Evolutionary conservation across 2,329 filamentous ascomycete genomes (phyloP).

Genomic region (Colletotrichum cordylinicola): DNA sequence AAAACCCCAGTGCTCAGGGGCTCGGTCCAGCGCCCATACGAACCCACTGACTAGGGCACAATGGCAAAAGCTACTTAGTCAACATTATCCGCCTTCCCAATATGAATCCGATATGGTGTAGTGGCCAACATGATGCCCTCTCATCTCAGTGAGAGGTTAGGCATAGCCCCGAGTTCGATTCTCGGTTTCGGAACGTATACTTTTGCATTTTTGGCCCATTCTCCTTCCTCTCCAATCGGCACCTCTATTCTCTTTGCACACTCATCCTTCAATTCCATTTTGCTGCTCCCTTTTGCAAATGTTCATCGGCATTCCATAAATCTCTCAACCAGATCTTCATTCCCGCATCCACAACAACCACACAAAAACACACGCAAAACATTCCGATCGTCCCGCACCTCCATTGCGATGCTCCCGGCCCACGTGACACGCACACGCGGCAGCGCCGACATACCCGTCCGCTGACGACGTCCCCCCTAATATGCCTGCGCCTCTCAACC

Average conservation of each 20-base stretch:
- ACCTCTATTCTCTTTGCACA: too few species aligned
- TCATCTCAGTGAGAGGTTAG: neutral
- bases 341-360: neutral
- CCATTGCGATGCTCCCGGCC: neutral
- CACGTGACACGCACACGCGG: neutral
- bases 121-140: slow-evolving; percentile 10
- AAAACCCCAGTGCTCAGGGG: neutral
- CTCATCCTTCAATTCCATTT: neutral
- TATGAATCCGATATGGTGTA: slow-evolving; percentile 7
- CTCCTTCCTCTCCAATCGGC: too few species aligned
- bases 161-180: slow-evolving; percentile 11
- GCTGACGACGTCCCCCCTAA: neutral
- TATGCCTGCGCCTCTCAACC: neutral
- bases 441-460: neutral
- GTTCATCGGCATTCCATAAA: neutral
- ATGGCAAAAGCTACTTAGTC: neutral
- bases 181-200: neutral
- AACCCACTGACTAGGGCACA: too few species aligned
- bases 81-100: too few species aligned
- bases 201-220: neutral
- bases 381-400: neutral
- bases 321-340: neutral
- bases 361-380: neutral
- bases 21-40: too few species aligned
- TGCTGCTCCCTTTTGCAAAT: neutral